Evolutionary conservation across 164 flowering plant genomes (phyloP), one percentile per base, ranked within the genome.

Genomic region (Berberis thunbergii): DNA sequence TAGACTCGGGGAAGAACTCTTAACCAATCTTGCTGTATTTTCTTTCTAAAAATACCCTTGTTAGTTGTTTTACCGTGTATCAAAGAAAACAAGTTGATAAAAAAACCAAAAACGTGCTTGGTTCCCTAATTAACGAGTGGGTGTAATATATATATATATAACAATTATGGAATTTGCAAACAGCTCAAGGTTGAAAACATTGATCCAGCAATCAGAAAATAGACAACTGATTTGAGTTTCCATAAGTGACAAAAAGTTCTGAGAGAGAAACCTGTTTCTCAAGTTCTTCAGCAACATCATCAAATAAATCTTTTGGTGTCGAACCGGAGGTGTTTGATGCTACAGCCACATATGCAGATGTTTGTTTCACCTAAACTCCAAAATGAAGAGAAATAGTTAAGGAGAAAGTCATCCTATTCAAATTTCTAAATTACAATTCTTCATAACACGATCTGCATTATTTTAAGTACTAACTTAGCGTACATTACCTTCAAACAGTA

Each of bases 251-350:
- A 41, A 44, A 38, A 59, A 26, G 6, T 4, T n/a, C 49, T 5
- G 49, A 0, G 44, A 41, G 43, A 41, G 43, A 45, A 64, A 91
- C 99, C 94, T 85, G 87, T 65, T 82, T 86, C 71, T 88, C 90
- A 64, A 95, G 74, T 62, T 87, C 99, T 75, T 95, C 98, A 45
- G 74, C 65, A 50, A 82, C 84, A 78, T 89, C 97, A 74, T 95
- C 99, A 80, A 91, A 95, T 74, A 95, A 82, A 74, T 95, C 99
- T 72, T 78, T 95, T 7, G 97, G 92, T 13, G 91, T 84, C 41
- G 97, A 95, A 49, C 99, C 99, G 62, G 94, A 86, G 5, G 80
- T 86, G 54, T 91, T 95, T 41, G 87, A 81, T 56, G 97, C 83
- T 64, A 95, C 91, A 58, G 94, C 97, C 62, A 75, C 69, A 77